Conservation (phyloP, 1,284 basidiomycete species). For the Puccinia triticina region DNA sequence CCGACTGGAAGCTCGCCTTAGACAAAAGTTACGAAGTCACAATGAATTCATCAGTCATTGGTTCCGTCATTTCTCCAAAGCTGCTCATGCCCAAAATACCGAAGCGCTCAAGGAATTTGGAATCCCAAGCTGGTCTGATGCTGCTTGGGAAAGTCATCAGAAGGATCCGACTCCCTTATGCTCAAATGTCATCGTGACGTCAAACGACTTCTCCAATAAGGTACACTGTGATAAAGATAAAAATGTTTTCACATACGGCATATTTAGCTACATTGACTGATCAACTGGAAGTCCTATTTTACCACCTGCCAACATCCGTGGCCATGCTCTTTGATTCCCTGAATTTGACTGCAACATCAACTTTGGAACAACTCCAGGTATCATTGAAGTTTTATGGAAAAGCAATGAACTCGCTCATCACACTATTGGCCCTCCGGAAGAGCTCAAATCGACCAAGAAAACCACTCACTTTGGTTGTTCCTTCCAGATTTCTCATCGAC, state of each 20-base stretch:
- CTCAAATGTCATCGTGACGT: neutral
- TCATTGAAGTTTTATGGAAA: conserved; percentile 7
- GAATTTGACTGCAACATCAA: conserved; percentile 7
- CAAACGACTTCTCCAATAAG: too few relatives aligned
- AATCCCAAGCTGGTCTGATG: conserved; percentile 21
- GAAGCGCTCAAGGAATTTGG: neutral
- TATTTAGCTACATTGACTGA: conserved; percentile 5
- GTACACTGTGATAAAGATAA: neutral
- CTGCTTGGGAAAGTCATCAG: neutral
- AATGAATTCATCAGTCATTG: neutral
- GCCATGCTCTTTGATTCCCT: neutral
- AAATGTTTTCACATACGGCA: conserved; percentile 5
- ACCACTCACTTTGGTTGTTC: conserved; percentile 3
- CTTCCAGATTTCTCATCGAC: neutral
- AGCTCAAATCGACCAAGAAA: neutral
- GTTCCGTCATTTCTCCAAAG: neutral
- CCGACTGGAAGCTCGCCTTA: neutral
- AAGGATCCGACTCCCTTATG: neutral
- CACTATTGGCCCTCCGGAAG: neutral
- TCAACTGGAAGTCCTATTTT: neutral
- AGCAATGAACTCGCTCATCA: neutral
- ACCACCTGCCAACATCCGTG: neutral
- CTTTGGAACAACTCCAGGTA: conserved; percentile 2
- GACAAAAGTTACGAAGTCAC: neutral
- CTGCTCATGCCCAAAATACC: neutral